A percentile compares a stretch with the other conserved stretches of the same genome.
Evolutionary conservation across 148 eudicot genomes (phyloP).

Genomic region (Fagopyrum esculentum): DNA sequence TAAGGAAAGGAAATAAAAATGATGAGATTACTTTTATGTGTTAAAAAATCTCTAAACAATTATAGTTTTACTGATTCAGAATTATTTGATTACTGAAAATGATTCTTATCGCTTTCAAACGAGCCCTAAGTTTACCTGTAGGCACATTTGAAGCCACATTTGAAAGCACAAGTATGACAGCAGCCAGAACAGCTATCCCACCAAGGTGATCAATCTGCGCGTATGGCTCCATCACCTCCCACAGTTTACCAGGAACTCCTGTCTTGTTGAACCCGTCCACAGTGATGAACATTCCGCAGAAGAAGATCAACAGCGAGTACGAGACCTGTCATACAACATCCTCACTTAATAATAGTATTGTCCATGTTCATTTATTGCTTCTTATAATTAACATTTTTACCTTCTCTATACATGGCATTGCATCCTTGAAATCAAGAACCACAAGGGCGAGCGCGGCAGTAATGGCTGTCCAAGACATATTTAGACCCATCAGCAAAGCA

Average conservation of each 20-base stretch:
- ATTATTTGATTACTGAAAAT: too few species aligned
- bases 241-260: constrained; percentile 65
- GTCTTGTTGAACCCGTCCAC: constrained; percentile 86
- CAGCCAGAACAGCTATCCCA: constrained; percentile 57
- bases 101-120: too few species aligned
- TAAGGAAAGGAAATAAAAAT: too few species aligned
- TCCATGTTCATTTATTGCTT: too few species aligned
- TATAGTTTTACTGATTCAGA: too few species aligned
- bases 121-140: constrained; percentile 64
- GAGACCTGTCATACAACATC: constrained; percentile 48
- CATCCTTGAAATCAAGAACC: constrained; percentile 79
- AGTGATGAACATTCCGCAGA: constrained; percentile 93
- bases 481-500: constrained; percentile 56
- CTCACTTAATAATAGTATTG: background rate
- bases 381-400: constrained; percentile 17
- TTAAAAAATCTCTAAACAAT: too few species aligned
- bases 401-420: constrained; percentile 66
- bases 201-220: constrained; percentile 49
- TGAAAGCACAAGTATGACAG: constrained; percentile 68
- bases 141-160: constrained; percentile 92
- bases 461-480: constrained; percentile 93
- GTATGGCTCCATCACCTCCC: constrained; percentile 84
- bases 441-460: constrained; percentile 91
- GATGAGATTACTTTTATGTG: too few species aligned
- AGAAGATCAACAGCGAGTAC: constrained; percentile 76